These are phyloP conservation scores for Moniliella sp. DNA, from an alignment of 1,284 basidiomycete species.

Conservation along the genomic window DNA sequence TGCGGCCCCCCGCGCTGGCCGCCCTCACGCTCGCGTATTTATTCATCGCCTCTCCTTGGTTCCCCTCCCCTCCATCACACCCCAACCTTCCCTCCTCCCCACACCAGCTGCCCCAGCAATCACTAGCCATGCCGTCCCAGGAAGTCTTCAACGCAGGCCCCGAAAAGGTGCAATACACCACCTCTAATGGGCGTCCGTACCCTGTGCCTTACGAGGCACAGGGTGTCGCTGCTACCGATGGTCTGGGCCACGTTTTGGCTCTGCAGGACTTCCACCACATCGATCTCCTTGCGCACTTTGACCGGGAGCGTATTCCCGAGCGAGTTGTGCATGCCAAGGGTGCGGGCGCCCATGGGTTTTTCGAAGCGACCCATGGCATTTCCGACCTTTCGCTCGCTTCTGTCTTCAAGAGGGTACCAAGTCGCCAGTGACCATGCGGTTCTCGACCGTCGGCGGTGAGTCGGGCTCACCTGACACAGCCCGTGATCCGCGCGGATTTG, in stretches of 20 bases:
- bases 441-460: slow-evolving; percentile 18
- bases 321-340: slow-evolving; percentile 25
- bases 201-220: slow-evolving; percentile 33
- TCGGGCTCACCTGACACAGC: slow-evolving; percentile 12
- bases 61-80: too few relatives aligned
- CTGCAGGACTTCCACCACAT: slow-evolving; percentile 17
- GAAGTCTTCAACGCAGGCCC: slow-evolving; percentile 1
- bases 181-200: slow-evolving; percentile 57
- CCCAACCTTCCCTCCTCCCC: too few relatives aligned
- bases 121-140: slow-evolving; percentile 4
- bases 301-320: slow-evolving; percentile 36
- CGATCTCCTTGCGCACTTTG: slow-evolving; percentile 70
- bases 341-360: slow-evolving; percentile 18
- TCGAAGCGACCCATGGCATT: slow-evolving; percentile 13
- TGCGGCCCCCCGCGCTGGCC: too few relatives aligned
- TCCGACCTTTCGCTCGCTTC: slow-evolving; percentile 8
- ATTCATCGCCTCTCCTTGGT: too few relatives aligned
- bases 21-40: too few relatives aligned
- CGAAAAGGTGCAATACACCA: slow-evolving; percentile 44
- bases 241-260: slow-evolving; percentile 5
- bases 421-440: slow-evolving; percentile 10
- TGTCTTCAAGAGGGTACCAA: slow-evolving; percentile 9
- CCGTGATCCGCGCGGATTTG: slow-evolving; percentile 34
- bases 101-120: too few relatives aligned
- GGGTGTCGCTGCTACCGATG: slow-evolving; percentile 5